Conservation (phyloP, 2,329 filamentous ascomycete genomes). For the Colletotrichum theobromicola region DNA sequence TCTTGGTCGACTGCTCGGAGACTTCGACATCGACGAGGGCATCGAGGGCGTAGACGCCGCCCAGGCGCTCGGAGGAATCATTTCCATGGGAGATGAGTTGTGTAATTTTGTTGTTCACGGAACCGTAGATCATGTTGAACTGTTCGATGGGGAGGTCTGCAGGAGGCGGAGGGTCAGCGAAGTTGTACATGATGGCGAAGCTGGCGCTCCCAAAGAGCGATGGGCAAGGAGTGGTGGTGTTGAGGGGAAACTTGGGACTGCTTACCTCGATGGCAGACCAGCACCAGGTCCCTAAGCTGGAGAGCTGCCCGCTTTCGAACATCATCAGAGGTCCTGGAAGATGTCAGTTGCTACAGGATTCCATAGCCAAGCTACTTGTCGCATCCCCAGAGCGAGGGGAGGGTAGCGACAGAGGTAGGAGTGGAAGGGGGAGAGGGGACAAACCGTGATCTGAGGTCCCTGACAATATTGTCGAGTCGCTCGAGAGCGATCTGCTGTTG, state of each 20-base stretch:
- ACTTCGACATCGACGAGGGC: constrained; percentile 95
- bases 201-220: neutral
- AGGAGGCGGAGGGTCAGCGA: neutral
- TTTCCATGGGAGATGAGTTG: constrained; percentile 80
- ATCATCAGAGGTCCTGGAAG: constrained; percentile 44
- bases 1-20: constrained; percentile 87
- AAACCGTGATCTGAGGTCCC: constrained; percentile 62
- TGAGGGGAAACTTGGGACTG: neutral
- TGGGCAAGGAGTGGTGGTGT: neutral
- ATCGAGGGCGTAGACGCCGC: constrained; percentile 90
- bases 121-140: constrained; percentile 67
- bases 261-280: constrained; percentile 60
- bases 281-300: constrained; percentile 61
- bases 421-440: constrained; percentile 17
- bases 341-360: neutral
- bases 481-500: constrained; percentile 60
- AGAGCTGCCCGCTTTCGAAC: constrained; percentile 56
- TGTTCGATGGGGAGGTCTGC: constrained; percentile 80
- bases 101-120: constrained; percentile 62
- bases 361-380: neutral
- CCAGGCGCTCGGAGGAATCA: constrained; percentile 87
- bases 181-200: neutral
- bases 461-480: constrained; percentile 58
- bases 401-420: neutral
- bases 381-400: neutral